Evolutionary conservation across 768 basidiomycete species (phyloP).

Genomic region (Goffeauzyma gilvescens): DNA sequence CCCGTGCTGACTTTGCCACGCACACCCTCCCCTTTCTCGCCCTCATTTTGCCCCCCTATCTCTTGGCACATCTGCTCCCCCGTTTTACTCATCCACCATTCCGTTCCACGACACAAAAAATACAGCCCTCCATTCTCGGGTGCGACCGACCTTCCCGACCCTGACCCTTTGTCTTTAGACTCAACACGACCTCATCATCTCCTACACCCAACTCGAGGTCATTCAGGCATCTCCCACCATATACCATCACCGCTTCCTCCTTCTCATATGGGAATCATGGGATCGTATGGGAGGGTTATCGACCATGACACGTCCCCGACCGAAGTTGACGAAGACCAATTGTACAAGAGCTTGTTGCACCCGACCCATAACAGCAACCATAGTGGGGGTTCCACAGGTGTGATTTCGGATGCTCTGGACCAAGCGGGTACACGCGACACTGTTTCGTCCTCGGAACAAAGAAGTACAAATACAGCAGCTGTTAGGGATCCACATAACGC

Average conservation of each 20-base stretch:
- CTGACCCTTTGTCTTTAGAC: constrained; percentile 4
- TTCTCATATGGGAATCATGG: not conserved
- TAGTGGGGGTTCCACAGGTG: not conserved
- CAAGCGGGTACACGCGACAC: not conserved
- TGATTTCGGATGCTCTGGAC: not conserved
- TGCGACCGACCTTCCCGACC: constrained; percentile 6
- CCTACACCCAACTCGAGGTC: not conserved
- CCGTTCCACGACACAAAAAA: too few species aligned
- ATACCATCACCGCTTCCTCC: not conserved
- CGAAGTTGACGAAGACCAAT: not conserved
- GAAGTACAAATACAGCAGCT: too few species aligned
- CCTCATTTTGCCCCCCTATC: not conserved
- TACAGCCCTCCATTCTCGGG: constrained; percentile 11
- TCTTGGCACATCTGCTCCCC: too few species aligned
- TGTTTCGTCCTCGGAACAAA: not conserved
- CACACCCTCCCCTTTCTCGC: too few species aligned
- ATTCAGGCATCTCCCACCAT: not conserved
- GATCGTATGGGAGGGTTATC: not conserved
- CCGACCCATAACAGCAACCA: not conserved
- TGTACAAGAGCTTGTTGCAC: not conserved
- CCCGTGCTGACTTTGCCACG: too few species aligned
- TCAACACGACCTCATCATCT: not conserved
- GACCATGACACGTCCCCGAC: not conserved
- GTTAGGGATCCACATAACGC: too few species aligned
- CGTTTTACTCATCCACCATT: too few species aligned